These are phyloP conservation scores for Raffaelea ambrosiae DNA, from an alignment of 2,329 filamentous ascomycete genomes.

Conservation along the genomic window DNA sequence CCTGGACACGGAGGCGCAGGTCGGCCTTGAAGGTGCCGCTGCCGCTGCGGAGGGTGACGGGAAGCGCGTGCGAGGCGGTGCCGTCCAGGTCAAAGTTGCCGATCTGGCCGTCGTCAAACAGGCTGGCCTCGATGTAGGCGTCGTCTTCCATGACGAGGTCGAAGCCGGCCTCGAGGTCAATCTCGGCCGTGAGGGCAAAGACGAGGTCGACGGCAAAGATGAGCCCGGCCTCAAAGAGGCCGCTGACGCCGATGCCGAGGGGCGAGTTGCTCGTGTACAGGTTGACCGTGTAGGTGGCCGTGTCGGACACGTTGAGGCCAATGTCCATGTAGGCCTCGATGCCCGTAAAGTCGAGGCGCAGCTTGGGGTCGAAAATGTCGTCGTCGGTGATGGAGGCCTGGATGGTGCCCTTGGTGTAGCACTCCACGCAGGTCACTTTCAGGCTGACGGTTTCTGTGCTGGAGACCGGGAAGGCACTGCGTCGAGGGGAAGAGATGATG, in stretches of 20 bases:
- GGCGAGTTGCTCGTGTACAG: constrained; percentile 36
- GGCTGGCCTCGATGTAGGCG: constrained; percentile 29
- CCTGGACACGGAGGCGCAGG: constrained; percentile 41
- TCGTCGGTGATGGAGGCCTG: constrained; percentile 30
- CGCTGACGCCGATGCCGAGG: constrained; percentile 31
- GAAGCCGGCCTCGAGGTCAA: constrained; percentile 44
- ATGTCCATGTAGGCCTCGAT: constrained; percentile 45
- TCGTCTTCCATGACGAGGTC: constrained; percentile 41
- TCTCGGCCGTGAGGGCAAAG: constrained; percentile 33
- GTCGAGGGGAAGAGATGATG: neutral
- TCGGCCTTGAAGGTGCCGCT: constrained; percentile 38
- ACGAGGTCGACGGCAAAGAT: constrained; percentile 44
- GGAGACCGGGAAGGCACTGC: constrained; percentile 2
- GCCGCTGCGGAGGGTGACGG: constrained; percentile 33
- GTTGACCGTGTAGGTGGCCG: constrained; percentile 41
- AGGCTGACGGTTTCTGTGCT: constrained; percentile 16
- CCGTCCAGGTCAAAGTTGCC: constrained; percentile 35
- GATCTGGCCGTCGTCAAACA: constrained; percentile 35
- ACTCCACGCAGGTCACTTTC: constrained; percentile 33
- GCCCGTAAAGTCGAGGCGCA: constrained; percentile 37
- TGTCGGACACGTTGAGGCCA: constrained; percentile 33
- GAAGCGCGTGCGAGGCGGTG: constrained; percentile 33
- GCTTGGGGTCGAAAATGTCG: constrained; percentile 23
- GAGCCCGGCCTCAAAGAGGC: constrained; percentile 35
- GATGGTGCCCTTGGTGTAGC: constrained; percentile 41